phyloP scores from a whole-genome alignment of 1,284 basidiomycete species.

The Melampsora abietis-canadensis region DNA sequence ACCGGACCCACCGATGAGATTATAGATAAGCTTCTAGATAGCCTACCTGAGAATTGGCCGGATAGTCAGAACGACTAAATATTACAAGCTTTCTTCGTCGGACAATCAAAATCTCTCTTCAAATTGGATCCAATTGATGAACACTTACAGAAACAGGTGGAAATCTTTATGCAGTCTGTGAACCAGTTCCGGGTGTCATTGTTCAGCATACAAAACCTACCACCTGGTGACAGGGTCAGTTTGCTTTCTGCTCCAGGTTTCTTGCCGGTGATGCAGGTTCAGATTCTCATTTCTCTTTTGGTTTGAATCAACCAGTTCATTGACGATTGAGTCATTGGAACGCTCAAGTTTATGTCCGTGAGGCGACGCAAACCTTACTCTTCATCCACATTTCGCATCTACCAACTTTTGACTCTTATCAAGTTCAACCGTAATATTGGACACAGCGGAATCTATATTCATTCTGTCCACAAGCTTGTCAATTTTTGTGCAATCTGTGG shows the following conservation, averaged over 20 bases:
- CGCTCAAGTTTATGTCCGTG: slow-evolving; percentile 85
- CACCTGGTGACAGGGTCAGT: slow-evolving; percentile 71
- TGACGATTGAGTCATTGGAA: slow-evolving; percentile 90
- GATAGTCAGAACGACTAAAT: slow-evolving; percentile 55
- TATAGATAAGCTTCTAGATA: slow-evolving; percentile 88
- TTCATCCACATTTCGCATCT: slow-evolving; percentile 52
- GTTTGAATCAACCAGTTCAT: slow-evolving; percentile 62
- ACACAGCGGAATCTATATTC: slow-evolving; percentile 46
- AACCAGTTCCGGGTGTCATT: slow-evolving; percentile 92
- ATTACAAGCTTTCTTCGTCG: slow-evolving; percentile 77
- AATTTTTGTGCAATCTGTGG: slow-evolving; percentile 61
- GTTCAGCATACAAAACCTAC: slow-evolving; percentile 83
- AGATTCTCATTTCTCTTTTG: slow-evolving; percentile 1
- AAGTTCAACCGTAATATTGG: slow-evolving; percentile 43
- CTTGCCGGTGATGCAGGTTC: neutral
- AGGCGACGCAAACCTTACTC: slow-evolving; percentile 55
- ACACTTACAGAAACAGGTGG: slow-evolving; percentile 71
- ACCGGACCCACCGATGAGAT: too few species aligned
- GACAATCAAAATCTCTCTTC: slow-evolving; percentile 82
- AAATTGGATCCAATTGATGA: slow-evolving; percentile 73
- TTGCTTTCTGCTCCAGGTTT: neutral
- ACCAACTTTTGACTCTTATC: slow-evolving; percentile 14
- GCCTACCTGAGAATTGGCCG: slow-evolving; percentile 71
- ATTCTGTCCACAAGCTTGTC: slow-evolving; percentile 90
- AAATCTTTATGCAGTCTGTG: slow-evolving; percentile 79